A percentile compares a stretch with the other conserved stretches of the same genome.
Conservation (phyloP, 2,329 filamentous ascomycete species). For the Colletotrichum limetticola region DNA sequence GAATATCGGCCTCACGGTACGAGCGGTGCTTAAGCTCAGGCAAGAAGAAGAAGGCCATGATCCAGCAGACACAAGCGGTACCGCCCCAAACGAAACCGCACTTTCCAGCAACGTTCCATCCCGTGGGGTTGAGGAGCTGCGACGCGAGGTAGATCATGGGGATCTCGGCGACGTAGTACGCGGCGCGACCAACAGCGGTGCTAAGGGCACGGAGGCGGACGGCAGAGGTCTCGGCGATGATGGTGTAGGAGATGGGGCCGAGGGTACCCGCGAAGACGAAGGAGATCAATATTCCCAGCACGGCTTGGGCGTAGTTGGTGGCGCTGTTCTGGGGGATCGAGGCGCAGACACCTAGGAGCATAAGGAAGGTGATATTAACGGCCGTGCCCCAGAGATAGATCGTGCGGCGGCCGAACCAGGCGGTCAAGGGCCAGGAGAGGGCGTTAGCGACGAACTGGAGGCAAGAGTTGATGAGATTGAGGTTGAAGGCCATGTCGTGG, state of each 20-base stretch:
- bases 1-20: slow-evolving; percentile 56
- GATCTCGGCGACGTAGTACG: slow-evolving; percentile 54
- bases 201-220: slow-evolving; percentile 50
- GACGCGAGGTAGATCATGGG: slow-evolving; percentile 53
- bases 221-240: slow-evolving; percentile 50
- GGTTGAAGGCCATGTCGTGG: slow-evolving; percentile 37
- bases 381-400: slow-evolving; percentile 50
- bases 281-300: slow-evolving; percentile 51
- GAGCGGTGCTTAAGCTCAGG: slow-evolving; percentile 57
- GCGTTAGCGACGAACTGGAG: slow-evolving; percentile 47
- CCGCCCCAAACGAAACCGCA: slow-evolving; percentile 60
- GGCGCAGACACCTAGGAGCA: slow-evolving; percentile 49
- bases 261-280: slow-evolving; percentile 49
- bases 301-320: slow-evolving; percentile 51
- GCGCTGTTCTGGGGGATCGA: slow-evolving; percentile 44
- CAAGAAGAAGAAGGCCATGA: slow-evolving; percentile 53
- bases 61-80: slow-evolving; percentile 52
- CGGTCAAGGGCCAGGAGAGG: slow-evolving; percentile 46
- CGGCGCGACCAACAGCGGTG: slow-evolving; percentile 50
- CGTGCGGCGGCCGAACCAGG: slow-evolving; percentile 52
- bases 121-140: slow-evolving; percentile 50
- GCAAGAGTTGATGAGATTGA: slow-evolving; percentile 42
- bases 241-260: slow-evolving; percentile 50
- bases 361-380: slow-evolving; percentile 46
- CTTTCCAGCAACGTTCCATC: slow-evolving; percentile 55